Base-by-base conservation (phyloP, 1,284 basidiomycete species). In the Sphaerobolus stellatus region DNA sequence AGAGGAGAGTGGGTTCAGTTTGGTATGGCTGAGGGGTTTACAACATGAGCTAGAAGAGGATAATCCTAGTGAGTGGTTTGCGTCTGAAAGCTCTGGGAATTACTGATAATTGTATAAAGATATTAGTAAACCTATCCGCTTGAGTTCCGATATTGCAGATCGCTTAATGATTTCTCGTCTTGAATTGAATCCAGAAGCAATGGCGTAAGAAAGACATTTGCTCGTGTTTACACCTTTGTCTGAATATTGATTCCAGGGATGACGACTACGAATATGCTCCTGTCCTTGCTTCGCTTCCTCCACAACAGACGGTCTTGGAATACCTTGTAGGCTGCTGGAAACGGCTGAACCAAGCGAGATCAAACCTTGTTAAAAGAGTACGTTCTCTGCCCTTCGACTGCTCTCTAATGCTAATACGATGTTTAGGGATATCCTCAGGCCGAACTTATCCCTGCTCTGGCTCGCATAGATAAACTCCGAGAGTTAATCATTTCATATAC, bases 271-370 rank as follows among this genome's bases (percentile, higher is more conserved):
- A 95, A 47, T 88, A 83, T 62, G 72, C 90, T 16, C 80, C 86
- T 1, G 84, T 94, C 4, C 72, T 96, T 6, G 88, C 89, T 2
- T 89, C 88, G 24, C 72, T 97, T 24, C 92, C 92, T 3, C 64
- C 83, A 13, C 73, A 86, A 49, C 84, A 94, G 70, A 95, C 94
- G 0, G 81, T 86, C 0, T 95, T 95, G 61, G 94, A 98, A 65
- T 99, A 95, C 66, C 79, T 99, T 22, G 80, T 93, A 1, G 88
- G 88, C 20, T 90, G 90, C 64, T 99, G 96, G 96, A 94, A 91
- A 69, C 81, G 94, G 22, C 66, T 90, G 43, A 87, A 91, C 58
- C 61, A 70, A 2, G 77, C 78, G 5, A 82, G 82, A 58, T 72
- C 78, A 27, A 75, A 79, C 31, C 65, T 88, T 14, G 62, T 79